Conservation (phyloP, 2,329 filamentous ascomycete species). For the Passalora sequoiae region DNA sequence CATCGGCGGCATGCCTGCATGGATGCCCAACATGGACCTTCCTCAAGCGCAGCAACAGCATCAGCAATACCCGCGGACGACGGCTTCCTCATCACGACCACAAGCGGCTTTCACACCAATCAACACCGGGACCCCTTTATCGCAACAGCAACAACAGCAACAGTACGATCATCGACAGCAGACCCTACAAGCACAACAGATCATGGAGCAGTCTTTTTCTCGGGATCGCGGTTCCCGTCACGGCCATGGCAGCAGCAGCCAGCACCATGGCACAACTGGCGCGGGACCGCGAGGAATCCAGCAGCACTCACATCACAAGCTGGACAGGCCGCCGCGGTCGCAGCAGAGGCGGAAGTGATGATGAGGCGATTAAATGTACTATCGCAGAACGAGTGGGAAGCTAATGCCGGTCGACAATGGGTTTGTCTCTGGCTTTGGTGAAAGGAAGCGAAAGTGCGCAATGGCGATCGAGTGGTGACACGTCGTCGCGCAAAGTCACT, state of each 20-base stretch:
- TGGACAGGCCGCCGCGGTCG: slow-evolving; percentile 15
- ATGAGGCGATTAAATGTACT: background rate
- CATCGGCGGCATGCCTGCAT: slow-evolving; percentile 23
- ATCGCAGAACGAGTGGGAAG: slow-evolving; percentile 11
- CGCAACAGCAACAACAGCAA: slow-evolving; percentile 12
- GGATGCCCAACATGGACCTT: slow-evolving; percentile 20
- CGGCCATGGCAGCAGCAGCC: slow-evolving; percentile 12
- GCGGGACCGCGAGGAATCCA: slow-evolving; percentile 21
- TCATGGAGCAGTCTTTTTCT: slow-evolving; percentile 24
- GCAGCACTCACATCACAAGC: slow-evolving; percentile 9
- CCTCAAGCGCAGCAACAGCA: slow-evolving; percentile 7
- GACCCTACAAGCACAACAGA: slow-evolving; percentile 12
- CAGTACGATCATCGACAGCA: slow-evolving; percentile 6
- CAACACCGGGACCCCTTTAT: slow-evolving; percentile 17
- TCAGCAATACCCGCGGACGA: slow-evolving; percentile 10
- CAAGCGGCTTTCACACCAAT: slow-evolving; percentile 23
- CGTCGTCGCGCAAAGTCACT: no score
- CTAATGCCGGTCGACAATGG: slow-evolving; percentile 19
- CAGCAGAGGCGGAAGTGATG: slow-evolving; percentile 21
- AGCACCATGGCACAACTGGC: slow-evolving; percentile 12
- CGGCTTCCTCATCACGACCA: slow-evolving; percentile 3
- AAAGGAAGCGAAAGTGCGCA: no score
- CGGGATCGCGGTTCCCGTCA: slow-evolving; percentile 24
- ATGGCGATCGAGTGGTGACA: background rate
- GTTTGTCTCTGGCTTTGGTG: slow-evolving; percentile 19